A percentile compares a stretch with the other conserved stretches of the same genome.
Evolutionary conservation across 2,329 filamentous ascomycete species (phyloP).

Genomic region (Penicillium fuscoglaucum): DNA sequence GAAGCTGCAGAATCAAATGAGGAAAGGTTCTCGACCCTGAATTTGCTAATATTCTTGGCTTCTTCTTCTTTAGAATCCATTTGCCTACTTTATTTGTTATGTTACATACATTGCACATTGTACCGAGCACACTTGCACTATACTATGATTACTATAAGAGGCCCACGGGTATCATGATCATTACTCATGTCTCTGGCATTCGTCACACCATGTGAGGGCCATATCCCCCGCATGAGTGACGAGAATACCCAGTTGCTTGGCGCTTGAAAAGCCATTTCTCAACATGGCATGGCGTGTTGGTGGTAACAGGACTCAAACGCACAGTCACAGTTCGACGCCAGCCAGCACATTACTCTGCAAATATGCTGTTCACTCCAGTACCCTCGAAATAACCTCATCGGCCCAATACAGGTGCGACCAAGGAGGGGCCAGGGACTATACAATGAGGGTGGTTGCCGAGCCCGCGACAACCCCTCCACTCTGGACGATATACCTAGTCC

Average conservation of each 20-base stretch:
- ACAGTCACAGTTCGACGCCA: neutral
- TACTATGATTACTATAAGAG: neutral
- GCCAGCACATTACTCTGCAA: neutral
- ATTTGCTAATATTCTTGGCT: neutral
- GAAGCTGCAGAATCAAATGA: slow-evolving; percentile 4
- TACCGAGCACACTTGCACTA: neutral
- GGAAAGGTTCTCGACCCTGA: neutral
- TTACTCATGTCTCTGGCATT: slow-evolving; percentile 2
- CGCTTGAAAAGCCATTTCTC: neutral
- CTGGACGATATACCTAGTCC: neutral
- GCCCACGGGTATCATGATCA: neutral
- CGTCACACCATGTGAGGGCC: neutral
- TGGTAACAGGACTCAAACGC: neutral
- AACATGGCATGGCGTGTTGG: neutral
- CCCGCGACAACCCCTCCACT: neutral
- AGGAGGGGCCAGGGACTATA: neutral
- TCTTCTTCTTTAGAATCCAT: neutral
- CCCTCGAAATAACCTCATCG: neutral
- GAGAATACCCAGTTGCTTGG: neutral
- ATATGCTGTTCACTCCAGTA: neutral
- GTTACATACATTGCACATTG: neutral
- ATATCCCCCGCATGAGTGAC: neutral
- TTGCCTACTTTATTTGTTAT: neutral
- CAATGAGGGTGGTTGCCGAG: neutral
- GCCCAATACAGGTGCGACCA: neutral